phyloP scores from a whole-genome alignment of 2,329 filamentous ascomycete genomes.

The Aspergillus sp. region DNA sequence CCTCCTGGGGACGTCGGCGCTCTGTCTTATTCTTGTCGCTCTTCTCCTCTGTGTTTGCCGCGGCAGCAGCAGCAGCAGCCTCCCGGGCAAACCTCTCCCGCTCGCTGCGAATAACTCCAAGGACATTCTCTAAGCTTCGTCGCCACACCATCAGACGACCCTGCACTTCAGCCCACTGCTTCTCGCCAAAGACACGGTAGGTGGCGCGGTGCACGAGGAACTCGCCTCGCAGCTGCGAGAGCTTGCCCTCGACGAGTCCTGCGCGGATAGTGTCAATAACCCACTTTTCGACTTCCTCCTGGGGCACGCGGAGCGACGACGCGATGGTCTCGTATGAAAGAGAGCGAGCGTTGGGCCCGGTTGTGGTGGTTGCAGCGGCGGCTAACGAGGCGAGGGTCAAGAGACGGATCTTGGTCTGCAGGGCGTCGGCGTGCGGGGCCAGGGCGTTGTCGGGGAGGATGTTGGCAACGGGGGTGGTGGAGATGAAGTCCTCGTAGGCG shows the following conservation, averaged over 20 bases:
- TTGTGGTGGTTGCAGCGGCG: conserved; percentile 69
- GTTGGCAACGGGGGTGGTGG: conserved; percentile 53
- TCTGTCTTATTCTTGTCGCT: conserved; percentile 35
- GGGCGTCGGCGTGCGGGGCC: conserved; percentile 73
- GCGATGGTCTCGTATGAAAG: conserved; percentile 87
- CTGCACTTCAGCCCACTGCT: conserved; percentile 96
- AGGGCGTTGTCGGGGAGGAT: conserved; percentile 81
- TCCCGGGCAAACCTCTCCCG: conserved; percentile 79
- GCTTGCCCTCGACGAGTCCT: conserved; percentile 92
- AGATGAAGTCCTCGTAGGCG: conserved; percentile 93
- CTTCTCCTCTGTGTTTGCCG: conserved; percentile 36
- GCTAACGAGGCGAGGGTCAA: conserved; percentile 90
- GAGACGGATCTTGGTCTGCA: conserved; percentile 95
- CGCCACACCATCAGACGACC: conserved; percentile 91
- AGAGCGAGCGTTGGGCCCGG: conserved; percentile 79
- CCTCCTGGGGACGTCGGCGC: conserved; percentile 42
- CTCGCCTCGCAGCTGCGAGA: conserved; percentile 88
- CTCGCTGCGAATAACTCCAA: conserved; percentile 77
- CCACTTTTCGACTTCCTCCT: conserved; percentile 93
- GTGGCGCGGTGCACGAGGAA: conserved; percentile 96
- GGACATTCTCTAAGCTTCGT: conserved; percentile 76
- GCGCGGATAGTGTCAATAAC: conserved; percentile 97
- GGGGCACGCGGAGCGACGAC: conserved; percentile 79
- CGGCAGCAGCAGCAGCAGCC: conserved; percentile 46
- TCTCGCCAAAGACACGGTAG: conserved; percentile 95